Evolutionary conservation across 306 rosid genomes (phyloP).

Genomic region (Cucumis cinereus): DNA sequence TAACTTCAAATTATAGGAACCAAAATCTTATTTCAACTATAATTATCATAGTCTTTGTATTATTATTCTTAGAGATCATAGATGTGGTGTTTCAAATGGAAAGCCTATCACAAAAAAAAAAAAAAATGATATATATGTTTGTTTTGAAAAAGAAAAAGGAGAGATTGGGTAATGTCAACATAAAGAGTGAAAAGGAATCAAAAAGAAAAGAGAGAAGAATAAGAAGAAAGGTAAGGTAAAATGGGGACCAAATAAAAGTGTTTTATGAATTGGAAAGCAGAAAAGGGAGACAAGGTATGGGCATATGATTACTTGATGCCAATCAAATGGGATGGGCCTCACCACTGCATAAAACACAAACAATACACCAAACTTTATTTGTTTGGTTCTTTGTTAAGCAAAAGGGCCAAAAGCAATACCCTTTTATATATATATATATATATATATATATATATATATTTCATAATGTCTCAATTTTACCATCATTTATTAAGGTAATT

Average conservation of each 20-base stretch:
- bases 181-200: neutral
- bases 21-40: too few relatives aligned
- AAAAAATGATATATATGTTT: neutral
- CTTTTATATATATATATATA: too few relatives aligned
- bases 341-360: neutral
- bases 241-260: neutral
- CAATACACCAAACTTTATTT: neutral
- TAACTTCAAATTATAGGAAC: too few relatives aligned
- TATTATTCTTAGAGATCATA: too few relatives aligned
- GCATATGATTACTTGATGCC: neutral
- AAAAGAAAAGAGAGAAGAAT: neutral
- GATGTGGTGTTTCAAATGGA: neutral
- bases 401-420: neutral
- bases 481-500: neutral
- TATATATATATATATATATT: too few relatives aligned
- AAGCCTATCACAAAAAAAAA: neutral
- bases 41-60: too few relatives aligned
- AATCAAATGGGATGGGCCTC: neutral
- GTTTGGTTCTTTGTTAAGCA: neutral
- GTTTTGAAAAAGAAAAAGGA: neutral
- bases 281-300: neutral
- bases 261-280: neutral
- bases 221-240: neutral
- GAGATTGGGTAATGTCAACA: neutral
- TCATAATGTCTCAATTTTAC: neutral